Evolutionary conservation across 495 filamentous ascomycete genomes (phyloP), one percentile per base, ranked within the genome.

Genomic region (Neurospora sp.): DNA sequence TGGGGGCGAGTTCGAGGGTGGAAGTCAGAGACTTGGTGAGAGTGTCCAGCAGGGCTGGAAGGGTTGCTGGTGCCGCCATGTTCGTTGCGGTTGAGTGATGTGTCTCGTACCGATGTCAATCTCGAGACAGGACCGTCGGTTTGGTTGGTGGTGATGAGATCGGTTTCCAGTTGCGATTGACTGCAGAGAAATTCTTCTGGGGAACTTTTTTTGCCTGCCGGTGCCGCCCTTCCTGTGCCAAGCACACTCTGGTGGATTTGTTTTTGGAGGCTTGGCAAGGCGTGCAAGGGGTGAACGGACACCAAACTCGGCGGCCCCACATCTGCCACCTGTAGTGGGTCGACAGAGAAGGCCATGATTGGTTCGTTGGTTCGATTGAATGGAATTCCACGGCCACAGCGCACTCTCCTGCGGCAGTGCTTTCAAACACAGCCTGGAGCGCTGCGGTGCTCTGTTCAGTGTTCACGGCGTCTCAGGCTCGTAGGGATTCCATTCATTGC

Each of bases 1-100:
- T 88, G 10, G 91, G 90, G 3, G 94, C 81, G 2, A 90, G 89
- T 60, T 91, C 86, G 16, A 84, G 80, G 2, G 91, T 86, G 9
- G 88, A 88, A 4, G 81, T 82, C 0, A 96, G 80, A 41, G 92
- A 93, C 20, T 86, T 84, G 4, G 86, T 90, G 31, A 94, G 83
- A 4, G 84, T 87, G 69, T 91, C 87, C 71, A 94, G 85, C 71
- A 94, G 79, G 14, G 84, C 84, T 76, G 89, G 84, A 7, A 91
- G 72, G 5, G 86, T 84, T 14, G 85, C 81, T 20, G 82, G 80
- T 70, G 82, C 80, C 60, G 87, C 86, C 87, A 88, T 90, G 23
- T 44, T 35, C 18, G 44, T 75, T 60, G 71, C 20, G 70, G 37
- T 60, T 39, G 69, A 39, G 7, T 37, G 66, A 60, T 23, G 6